Evolutionary conservation across 495 filamentous ascomycete species (phyloP).

Genomic region (Hyaloscypha finlandica): DNA sequence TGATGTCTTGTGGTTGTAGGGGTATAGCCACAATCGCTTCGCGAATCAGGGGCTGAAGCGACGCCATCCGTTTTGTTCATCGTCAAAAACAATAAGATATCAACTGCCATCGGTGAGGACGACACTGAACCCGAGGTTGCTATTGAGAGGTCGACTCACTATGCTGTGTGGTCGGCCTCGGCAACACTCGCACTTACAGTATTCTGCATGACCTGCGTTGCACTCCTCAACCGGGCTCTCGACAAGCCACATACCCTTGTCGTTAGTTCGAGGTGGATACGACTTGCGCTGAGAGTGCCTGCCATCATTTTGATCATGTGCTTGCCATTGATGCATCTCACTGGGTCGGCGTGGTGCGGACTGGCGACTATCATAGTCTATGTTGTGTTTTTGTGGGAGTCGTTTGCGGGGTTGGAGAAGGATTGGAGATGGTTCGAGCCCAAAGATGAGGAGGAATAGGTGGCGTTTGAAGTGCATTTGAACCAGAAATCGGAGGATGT

Average conservation of each 20-base stretch:
- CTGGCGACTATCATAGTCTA: slow-evolving; percentile 22
- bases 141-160: slow-evolving; percentile 1
- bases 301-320: slow-evolving; percentile 26
- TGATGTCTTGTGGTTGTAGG: no score
- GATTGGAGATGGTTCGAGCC: slow-evolving; percentile 28
- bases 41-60: no score
- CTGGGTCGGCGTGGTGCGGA: slow-evolving; percentile 11
- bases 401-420: slow-evolving; percentile 29
- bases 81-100: slow-evolving; percentile 19
- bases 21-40: no score
- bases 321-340: slow-evolving; percentile 26
- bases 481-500: no score
- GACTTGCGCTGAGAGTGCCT: slow-evolving; percentile 26
- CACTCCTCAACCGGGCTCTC: slow-evolving; percentile 29
- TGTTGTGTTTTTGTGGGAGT: slow-evolving; percentile 32
- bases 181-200: slow-evolving; percentile 24
- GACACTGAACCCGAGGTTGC: neutral
- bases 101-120: slow-evolving; percentile 8
- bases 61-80: slow-evolving; percentile 33
- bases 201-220: slow-evolving; percentile 27
- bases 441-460: slow-evolving; percentile 6
- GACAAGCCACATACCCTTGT: slow-evolving; percentile 30
- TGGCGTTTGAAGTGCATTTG: no score
- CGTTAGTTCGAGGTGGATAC: slow-evolving; percentile 32
- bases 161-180: slow-evolving; percentile 32